Conservation (phyloP, 306 rosid genomes). For the Malus asiatica region DNA sequence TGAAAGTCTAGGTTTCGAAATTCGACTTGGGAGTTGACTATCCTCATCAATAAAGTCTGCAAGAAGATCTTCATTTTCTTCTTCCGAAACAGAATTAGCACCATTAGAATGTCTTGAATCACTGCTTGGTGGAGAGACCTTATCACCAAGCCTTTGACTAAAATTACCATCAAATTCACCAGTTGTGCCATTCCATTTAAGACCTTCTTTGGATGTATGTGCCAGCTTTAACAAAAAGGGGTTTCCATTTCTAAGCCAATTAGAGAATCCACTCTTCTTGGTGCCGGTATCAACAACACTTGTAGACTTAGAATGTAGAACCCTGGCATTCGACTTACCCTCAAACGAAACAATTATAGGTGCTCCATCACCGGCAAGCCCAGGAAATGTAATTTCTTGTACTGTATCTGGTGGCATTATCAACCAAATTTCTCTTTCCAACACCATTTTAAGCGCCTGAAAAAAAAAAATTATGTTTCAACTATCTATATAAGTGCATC, state of each 20-base stretch:
- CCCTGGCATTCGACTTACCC: constrained; percentile 37
- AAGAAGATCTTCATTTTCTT: constrained; percentile 94
- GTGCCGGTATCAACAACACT: constrained; percentile 37
- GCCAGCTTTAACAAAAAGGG: constrained; percentile 63
- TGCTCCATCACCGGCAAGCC: constrained; percentile 95
- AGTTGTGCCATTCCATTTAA: constrained; percentile 41
- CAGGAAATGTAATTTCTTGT: constrained; percentile 86
- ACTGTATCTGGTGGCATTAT: constrained; percentile 72
- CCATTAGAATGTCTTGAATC: constrained; percentile 46
- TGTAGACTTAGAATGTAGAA: constrained; percentile 38
- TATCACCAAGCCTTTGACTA: constrained; percentile 38
- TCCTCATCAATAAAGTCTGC: constrained; percentile 99
- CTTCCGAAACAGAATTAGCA: constrained; percentile 57
- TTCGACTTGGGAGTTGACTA: constrained; percentile 96
- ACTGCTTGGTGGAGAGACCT: constrained; percentile 43
- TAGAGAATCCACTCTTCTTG: constrained; percentile 63
- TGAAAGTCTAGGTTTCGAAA: constrained; percentile 45
- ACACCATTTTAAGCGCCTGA: constrained; percentile 93
- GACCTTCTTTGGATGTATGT: constrained; percentile 49
- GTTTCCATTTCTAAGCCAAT: constrained; percentile 71
- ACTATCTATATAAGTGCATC: neutral
- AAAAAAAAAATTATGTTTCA: constrained; percentile 12
- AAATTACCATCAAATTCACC: constrained; percentile 58
- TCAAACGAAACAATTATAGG: constrained; percentile 63
- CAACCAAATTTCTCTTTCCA: constrained; percentile 87